Base-by-base conservation (phyloP, 2,329 filamentous ascomycete genomes). In the Aspergillus cejpii region DNA sequence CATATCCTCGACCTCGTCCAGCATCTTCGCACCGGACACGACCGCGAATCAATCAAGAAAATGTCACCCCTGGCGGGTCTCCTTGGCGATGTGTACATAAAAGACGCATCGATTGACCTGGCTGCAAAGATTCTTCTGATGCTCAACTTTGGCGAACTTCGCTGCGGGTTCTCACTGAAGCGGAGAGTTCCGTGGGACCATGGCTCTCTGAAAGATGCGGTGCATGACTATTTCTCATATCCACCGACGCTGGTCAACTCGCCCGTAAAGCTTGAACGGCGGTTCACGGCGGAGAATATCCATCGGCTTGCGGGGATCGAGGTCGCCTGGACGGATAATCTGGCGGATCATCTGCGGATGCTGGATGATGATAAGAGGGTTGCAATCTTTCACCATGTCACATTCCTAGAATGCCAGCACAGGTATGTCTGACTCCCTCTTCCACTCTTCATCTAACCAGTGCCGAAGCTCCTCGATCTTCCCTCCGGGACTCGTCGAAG, bases 271-370 rank as follows among this genome's bases (percentile, higher is more conserved):
- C 26, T 7, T 31, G 23, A 11, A 8, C 3, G 26, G n/a, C 10
- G 10, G 3, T 27, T 27, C 26, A 27, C 3, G 5, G 8, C n/a
- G 26, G 10, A 12, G 8, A 60, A 49, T 17, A 24, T 67, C 1
- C 52, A 47, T n/a, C 41, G 45, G 1, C 63, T 73, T 7, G 68
- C 60, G 0, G 69, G 69, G 0, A 56, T 74, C 10, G 21, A 61
- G 12, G 56, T 66, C 4, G 42, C 51, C 5, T 67, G 62, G 56
- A 74, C 71, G 0, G 54, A 59, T 17, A 72, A 74, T 34, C 47
- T 74, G 2, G 53, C 62, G 0, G 67, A 73, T 42, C 71, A 74
- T 48, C 55, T 74, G 2, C 59, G 59, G 1, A 37, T 73, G 17
- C 57, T 51, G 0, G 63, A 71, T 7, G 62, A 67, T n/a, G 68